Percentiles rank a stretch among this genome's conserved stretches.
Evolutionary conservation across 2,329 filamentous ascomycete species (phyloP).

Genomic region (Fusarium compactum): DNA sequence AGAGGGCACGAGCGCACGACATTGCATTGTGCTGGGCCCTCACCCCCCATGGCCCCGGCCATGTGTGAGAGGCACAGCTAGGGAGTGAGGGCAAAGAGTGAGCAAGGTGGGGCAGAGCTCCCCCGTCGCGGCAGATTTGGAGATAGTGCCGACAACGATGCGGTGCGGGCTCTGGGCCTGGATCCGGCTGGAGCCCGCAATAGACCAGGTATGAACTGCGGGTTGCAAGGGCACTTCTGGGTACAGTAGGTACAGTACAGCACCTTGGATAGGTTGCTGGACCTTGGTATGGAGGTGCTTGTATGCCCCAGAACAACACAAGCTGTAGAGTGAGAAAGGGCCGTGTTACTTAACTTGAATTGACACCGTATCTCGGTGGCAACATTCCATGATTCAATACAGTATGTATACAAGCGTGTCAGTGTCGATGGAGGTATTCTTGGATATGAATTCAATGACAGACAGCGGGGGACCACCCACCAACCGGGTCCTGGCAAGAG

Average conservation of each 20-base stretch:
- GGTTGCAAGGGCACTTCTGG: slow-evolving; percentile 37
- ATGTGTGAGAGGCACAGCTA: slow-evolving; percentile 46
- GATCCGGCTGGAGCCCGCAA: slow-evolving; percentile 39
- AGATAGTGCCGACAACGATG: slow-evolving; percentile 49
- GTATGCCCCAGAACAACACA: slow-evolving; percentile 6
- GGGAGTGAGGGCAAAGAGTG: slow-evolving; percentile 45
- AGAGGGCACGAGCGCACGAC: slow-evolving; percentile 48
- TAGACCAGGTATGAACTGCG: slow-evolving; percentile 39
- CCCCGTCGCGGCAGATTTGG: slow-evolving; percentile 48
- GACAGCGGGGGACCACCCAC: slow-evolving; percentile 46
- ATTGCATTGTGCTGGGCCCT: slow-evolving; percentile 49
- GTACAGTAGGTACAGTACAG: slow-evolving; percentile 16
- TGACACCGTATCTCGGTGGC: slow-evolving; percentile 30
- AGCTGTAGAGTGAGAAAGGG: slow-evolving; percentile 24
- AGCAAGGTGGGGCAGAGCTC: slow-evolving; percentile 46
- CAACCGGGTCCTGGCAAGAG: slow-evolving; percentile 46
- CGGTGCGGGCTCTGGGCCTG: slow-evolving; percentile 40
- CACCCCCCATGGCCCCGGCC: slow-evolving; percentile 45
- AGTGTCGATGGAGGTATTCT: slow-evolving; percentile 33
- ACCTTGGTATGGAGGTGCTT: slow-evolving; percentile 24
- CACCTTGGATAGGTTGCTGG: slow-evolving; percentile 28
- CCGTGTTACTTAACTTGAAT: slow-evolving; percentile 27
- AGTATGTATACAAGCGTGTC: slow-evolving; percentile 35
- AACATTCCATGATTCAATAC: slow-evolving; percentile 6
- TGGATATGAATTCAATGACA: slow-evolving; percentile 39